Base-by-base conservation (phyloP, 2,329 filamentous ascomycete genomes). In the Orbilia quercus region DNA sequence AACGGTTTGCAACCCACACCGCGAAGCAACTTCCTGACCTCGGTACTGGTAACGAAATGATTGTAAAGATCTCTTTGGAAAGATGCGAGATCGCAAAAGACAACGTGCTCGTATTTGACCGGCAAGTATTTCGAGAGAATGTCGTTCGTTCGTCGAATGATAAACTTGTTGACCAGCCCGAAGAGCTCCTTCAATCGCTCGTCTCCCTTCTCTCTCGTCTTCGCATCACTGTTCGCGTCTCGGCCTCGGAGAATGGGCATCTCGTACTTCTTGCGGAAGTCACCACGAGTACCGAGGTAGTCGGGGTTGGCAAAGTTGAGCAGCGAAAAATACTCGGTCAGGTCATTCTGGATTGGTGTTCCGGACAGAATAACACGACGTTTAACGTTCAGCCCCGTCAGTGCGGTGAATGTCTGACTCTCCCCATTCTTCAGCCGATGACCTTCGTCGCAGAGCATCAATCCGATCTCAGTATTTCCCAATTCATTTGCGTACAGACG, bases 41-140 rank as follows among this genome's bases (percentile, higher is more conserved):
- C 91, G 0, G 95, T 94, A 72, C 93, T 97, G 54, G 90, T 91
- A 81, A 99, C 93, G 81, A 99, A 99, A 81, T 97, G 91, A 79
- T 96, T 96, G 84, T 99, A 99, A 0, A 99, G 84, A 76, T 91
- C 91, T 62, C 92, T 85, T 80, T 99, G 95, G 82, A 99, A 98
- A 0, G 91, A 91, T 14, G 95, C 90, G 48, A 96, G 85, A 77
- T 94, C 94, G 84, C 95, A 99, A 82, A 99, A 99, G 0, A 99
- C 95, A 28, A 99, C 95, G 80, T 99, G 95, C 81, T 99, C 95
- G 81, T 99, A 99, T 83, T 99, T 99, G 83, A 98, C 89, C 0
- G 95, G 95, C 70, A 99, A 83, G 79, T 99, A 99, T 81, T 99
- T 99, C 57, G 94, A 97, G 22, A 99, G 82, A 74, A 99, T 96